A percentile compares a stretch with the other conserved stretches of the same genome.
These are phyloP conservation scores for Irineochytrium annulatum DNA, from an alignment of 192 early-diverging fungal genomes.

Conservation along the genomic window DNA sequence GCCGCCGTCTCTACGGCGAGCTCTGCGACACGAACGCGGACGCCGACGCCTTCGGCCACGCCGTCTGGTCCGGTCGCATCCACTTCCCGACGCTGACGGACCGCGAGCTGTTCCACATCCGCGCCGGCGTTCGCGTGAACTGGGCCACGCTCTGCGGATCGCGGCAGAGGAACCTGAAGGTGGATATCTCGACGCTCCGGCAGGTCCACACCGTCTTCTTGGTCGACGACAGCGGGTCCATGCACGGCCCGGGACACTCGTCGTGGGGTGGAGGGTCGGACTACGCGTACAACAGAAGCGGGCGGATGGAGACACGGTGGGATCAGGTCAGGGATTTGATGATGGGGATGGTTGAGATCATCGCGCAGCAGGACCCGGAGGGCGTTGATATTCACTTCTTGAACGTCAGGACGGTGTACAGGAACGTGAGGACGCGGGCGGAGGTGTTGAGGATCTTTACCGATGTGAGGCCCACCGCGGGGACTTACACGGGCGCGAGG, in stretches of 20 bases:
- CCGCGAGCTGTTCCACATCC: neutral
- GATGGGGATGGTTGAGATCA: neutral
- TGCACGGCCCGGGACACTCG: neutral
- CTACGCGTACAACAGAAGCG: neutral
- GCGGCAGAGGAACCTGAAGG: neutral
- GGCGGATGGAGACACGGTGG: neutral
- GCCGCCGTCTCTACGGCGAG: neutral
- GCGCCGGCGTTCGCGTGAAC: neutral
- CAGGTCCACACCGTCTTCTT: conserved; percentile 9
- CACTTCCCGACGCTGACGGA: neutral
- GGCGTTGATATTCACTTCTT: conserved; percentile 9
- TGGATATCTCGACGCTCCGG: neutral
- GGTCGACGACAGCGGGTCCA: conserved; percentile 4
- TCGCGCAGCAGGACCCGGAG: conserved; percentile 1
- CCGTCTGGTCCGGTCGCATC: neutral
- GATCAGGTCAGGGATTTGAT: neutral
- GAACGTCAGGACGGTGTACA: neutral
- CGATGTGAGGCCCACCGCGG: neutral
- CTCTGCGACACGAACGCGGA: neutral
- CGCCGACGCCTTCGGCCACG: neutral
- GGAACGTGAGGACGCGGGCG: neutral
- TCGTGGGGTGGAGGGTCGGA: neutral
- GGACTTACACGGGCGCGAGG: neutral
- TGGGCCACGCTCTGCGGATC: too few relatives aligned
- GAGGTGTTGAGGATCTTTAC: conserved; percentile 1